These are phyloP conservation scores for Pyrus betulifolia DNA, from an alignment of 306 rosid genomes.

Conservation along the genomic window DNA sequence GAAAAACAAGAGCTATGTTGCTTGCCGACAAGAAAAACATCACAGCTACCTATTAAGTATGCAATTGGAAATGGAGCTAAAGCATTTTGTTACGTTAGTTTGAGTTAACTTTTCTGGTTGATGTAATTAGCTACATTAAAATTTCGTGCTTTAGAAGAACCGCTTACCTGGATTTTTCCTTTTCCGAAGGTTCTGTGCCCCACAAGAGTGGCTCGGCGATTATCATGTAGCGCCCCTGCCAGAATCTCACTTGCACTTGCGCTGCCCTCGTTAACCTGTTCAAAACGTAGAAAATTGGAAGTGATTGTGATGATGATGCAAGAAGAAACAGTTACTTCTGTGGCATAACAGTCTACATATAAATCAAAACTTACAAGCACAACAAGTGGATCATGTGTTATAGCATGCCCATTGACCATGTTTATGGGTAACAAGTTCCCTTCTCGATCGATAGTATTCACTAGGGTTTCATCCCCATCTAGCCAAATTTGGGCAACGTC, in stretches of 20 bases:
- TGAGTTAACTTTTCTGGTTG: not conserved
- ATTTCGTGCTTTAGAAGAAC: not conserved
- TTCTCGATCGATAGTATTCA: constrained; percentile 74
- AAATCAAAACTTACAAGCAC: constrained; percentile 60
- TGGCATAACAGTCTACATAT: not conserved
- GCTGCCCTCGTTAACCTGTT: constrained; percentile 94
- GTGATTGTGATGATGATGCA: not conserved
- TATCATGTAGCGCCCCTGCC: constrained; percentile 95
- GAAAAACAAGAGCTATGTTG: not conserved
- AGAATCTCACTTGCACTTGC: constrained; percentile 97
- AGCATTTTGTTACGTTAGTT: not conserved
- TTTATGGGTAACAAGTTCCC: constrained; percentile 76
- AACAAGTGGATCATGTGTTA: constrained; percentile 91
- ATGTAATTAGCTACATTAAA: not conserved
- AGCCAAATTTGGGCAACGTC: constrained; percentile 97
- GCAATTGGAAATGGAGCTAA: not conserved
- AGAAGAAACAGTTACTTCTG: not conserved
- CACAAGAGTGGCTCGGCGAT: constrained; percentile 80
- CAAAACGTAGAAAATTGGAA: not conserved
- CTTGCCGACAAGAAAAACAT: not conserved
- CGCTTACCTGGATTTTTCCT: constrained; percentile 87
- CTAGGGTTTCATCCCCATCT: constrained; percentile 94
- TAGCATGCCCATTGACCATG: constrained; percentile 83
- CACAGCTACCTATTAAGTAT: not conserved
- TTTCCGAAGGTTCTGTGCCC: constrained; percentile 93